A percentile compares a stretch with the other conserved stretches of the same genome.
phyloP scores from a whole-genome alignment of 768 basidiomycete species.

The Phylloporus arenicola region DNA sequence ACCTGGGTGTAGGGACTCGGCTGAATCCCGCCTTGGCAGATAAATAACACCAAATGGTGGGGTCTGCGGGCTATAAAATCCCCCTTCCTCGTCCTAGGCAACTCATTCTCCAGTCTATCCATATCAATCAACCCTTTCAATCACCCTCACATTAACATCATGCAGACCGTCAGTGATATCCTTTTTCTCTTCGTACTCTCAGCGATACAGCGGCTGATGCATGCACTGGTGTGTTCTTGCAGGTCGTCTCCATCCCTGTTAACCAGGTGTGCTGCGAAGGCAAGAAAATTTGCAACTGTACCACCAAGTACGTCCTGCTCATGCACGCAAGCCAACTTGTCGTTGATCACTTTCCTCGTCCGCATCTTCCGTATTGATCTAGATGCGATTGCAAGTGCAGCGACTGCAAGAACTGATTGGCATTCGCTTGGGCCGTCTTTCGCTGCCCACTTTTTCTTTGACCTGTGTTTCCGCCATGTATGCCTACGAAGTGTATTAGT shows the following conservation, averaged over 20 bases:
- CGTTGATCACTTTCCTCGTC: neutral
- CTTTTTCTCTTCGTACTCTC: neutral
- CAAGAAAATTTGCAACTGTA: neutral
- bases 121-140: neutral
- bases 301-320: neutral
- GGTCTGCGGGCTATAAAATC: neutral
- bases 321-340: neutral
- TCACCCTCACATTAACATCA: neutral
- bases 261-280: conserved; percentile 3
- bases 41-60: conserved; percentile 1
- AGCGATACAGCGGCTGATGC: neutral
- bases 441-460: too few species aligned
- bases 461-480: neutral
- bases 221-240: too few species aligned
- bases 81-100: too few species aligned
- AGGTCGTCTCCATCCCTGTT: conserved; percentile 3
- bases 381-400: neutral
- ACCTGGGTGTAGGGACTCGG: too few species aligned
- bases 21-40: neutral
- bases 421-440: neutral
- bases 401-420: neutral
- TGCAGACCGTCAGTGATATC: conserved; percentile 14
- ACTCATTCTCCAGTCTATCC: neutral
- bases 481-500: neutral
- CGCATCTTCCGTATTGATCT: neutral